Conservation (phyloP, 2,329 filamentous ascomycete genomes). For the Torrubiella hemipterigena region DNA sequence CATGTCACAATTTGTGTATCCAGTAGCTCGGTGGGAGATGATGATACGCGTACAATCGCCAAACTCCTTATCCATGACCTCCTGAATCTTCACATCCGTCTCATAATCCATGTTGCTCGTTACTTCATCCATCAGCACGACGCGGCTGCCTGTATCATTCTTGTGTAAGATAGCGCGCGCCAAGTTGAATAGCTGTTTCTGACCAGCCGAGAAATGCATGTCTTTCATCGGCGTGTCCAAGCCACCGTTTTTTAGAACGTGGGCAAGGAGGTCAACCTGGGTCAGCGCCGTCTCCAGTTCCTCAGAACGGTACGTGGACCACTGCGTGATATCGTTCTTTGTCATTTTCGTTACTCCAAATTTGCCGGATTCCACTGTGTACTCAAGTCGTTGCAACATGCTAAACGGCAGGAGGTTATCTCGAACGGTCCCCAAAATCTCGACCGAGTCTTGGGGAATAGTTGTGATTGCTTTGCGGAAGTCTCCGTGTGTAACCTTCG, state of each 20-base stretch:
- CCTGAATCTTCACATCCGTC: neutral
- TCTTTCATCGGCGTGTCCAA: slow-evolving; percentile 19
- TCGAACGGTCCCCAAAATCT: neutral
- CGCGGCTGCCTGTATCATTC: neutral
- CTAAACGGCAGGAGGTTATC: neutral
- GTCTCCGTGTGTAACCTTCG: no score
- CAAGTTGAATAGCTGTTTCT: slow-evolving; percentile 31
- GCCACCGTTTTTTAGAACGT: slow-evolving; percentile 25
- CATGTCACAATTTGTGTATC: no score
- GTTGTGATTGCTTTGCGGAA: slow-evolving; percentile 7
- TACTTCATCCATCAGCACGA: neutral
- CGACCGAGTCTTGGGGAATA: slow-evolving; percentile 6
- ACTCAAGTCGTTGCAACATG: no score
- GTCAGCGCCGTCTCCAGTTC: slow-evolving; percentile 28
- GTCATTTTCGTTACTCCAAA: no score
- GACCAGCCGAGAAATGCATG: slow-evolving; percentile 24
- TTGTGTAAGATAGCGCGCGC: slow-evolving; percentile 13
- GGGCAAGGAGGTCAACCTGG: slow-evolving; percentile 28
- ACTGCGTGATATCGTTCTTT: no score
- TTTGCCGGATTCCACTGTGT: no score
- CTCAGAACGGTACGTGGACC: no score
- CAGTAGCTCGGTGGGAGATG: no score
- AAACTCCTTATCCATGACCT: neutral
- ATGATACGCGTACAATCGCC: neutral
- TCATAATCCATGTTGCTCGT: neutral